phyloP scores from a whole-genome alignment of 345 rosid species.

The Sonneratia caseolaris region DNA sequence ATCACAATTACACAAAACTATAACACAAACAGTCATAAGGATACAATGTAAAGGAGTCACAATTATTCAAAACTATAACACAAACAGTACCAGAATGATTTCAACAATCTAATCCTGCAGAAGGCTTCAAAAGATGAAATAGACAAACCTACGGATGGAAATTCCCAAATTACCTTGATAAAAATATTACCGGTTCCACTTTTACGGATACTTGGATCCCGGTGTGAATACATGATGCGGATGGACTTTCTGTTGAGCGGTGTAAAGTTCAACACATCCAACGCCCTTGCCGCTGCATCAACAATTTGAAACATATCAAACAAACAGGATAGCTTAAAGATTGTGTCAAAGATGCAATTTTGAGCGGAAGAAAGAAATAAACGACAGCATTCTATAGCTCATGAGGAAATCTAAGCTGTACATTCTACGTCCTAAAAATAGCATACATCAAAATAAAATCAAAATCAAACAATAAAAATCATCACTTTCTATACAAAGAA shows the following conservation, averaged over 20 bases:
- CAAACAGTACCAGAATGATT: background rate
- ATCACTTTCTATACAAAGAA: background rate
- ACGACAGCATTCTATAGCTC: background rate
- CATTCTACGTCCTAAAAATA: background rate
- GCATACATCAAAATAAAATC: background rate
- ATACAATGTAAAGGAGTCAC: background rate
- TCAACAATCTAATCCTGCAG: background rate
- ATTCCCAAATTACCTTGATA: conserved; percentile 46
- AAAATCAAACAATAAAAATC: background rate
- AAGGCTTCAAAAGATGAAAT: background rate
- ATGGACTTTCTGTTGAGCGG: conserved; percentile 58
- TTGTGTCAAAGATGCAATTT: background rate
- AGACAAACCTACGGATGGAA: background rate
- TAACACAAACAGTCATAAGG: background rate
- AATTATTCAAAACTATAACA: background rate
- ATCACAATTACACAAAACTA: background rate
- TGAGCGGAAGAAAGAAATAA: background rate
- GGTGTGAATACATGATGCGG: conserved; percentile 83
- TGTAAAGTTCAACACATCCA: conserved; percentile 71
- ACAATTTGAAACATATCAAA: background rate
- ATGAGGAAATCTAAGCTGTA: background rate
- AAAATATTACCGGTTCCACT: conserved; percentile 92
- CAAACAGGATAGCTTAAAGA: background rate
- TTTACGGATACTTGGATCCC: conserved; percentile 81
- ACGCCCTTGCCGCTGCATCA: conserved; percentile 66